Evolutionary conservation across 1,284 basidiomycete genomes (phyloP).

Genomic region (Schizophyllum commune): DNA sequence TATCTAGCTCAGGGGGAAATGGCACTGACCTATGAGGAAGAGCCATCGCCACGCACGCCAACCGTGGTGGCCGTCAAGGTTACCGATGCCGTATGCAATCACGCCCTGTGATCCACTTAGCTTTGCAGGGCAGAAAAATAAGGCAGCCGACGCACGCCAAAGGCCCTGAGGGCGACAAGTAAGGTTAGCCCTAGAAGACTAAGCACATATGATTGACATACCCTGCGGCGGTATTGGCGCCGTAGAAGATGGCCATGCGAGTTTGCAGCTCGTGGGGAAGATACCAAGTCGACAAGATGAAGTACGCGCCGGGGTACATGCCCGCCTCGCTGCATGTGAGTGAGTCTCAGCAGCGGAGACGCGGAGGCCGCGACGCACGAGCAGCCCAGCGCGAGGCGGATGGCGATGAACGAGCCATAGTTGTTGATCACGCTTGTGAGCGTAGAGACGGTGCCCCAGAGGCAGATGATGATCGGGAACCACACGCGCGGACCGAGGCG

Average conservation of each 20-base stretch:
- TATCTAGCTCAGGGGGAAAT: not conserved
- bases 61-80: slow-evolving; percentile 3
- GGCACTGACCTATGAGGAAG: slow-evolving; percentile 3
- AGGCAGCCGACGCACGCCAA: not conserved
- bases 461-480: slow-evolving; percentile 9
- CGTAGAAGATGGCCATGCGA: slow-evolving; percentile 7
- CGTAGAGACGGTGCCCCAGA: slow-evolving; percentile 4
- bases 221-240: slow-evolving; percentile 6
- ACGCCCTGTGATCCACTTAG: not conserved
- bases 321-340: slow-evolving; percentile 1
- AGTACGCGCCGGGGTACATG: slow-evolving; percentile 9
- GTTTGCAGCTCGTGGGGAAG: slow-evolving; percentile 8
- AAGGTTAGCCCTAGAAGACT: not conserved
- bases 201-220: not conserved
- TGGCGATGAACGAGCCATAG: slow-evolving; percentile 6
- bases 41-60: slow-evolving; percentile 8
- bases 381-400: slow-evolving; percentile 4
- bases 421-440: slow-evolving; percentile 3
- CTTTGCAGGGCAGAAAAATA: not conserved
- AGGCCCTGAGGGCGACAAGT: not conserved
- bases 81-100: slow-evolving; percentile 4
- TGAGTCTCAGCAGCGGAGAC: not conserved
- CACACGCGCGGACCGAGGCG: slow-evolving; percentile 6
- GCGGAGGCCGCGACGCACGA: not conserved
- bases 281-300: slow-evolving; percentile 9